A percentile compares a stretch with the other conserved stretches of the same genome.
Evolutionary conservation across 306 rosid genomes (phyloP).

Genomic region (Ceratonia siliqua): DNA sequence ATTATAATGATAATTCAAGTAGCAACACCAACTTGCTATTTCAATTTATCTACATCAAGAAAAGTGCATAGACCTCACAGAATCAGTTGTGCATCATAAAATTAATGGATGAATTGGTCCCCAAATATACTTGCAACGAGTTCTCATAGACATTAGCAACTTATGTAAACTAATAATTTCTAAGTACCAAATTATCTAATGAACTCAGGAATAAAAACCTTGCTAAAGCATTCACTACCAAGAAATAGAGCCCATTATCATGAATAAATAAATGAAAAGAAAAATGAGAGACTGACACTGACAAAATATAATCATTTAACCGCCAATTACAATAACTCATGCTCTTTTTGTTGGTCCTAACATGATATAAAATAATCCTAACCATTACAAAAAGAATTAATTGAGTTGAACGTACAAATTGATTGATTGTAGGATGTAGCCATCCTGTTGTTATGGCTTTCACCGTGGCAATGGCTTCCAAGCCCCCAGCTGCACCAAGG

Average conservation of each 20-base stretch:
- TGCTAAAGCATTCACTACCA: not conserved
- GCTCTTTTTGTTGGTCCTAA: slow-evolving; percentile 13
- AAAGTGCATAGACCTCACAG: not conserved
- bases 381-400: not conserved
- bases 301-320: slow-evolving; percentile 5
- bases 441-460: slow-evolving; percentile 96
- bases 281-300: not conserved
- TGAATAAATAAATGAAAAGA: not conserved
- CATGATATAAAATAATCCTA: slow-evolving; percentile 7
- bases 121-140: not conserved
- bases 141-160: not conserved
- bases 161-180: not conserved
- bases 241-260: not conserved
- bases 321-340: not conserved
- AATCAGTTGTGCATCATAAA: not conserved
- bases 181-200: not conserved
- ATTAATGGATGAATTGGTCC: not conserved
- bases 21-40: not conserved
- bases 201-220: slow-evolving; percentile 6
- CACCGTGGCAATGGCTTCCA: slow-evolving; percentile 98
- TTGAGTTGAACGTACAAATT: slow-evolving; percentile 70
- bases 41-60: not conserved
- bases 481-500: slow-evolving; percentile 98
- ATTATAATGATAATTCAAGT: not conserved
- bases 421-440: slow-evolving; percentile 96